These are phyloP conservation scores for Podospora australis DNA, from an alignment of 495 filamentous ascomycete genomes.

Conservation along the genomic window DNA sequence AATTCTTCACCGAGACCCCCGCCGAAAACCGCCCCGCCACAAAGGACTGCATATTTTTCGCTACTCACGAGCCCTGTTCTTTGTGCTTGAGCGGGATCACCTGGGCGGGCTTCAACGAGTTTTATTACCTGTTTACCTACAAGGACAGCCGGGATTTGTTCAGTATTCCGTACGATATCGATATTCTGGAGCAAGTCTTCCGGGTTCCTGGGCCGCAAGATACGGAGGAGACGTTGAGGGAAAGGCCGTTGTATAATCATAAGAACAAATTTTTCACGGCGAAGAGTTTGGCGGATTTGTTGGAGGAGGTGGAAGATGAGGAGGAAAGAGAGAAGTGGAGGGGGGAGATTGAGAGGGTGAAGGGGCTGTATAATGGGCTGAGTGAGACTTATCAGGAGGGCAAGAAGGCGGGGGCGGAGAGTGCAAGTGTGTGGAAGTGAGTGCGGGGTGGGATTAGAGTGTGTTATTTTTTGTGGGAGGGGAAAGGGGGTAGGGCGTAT, in stretches of 20 bases:
- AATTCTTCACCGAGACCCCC: slow-evolving; percentile 27
- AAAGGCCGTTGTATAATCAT: slow-evolving; percentile 32
- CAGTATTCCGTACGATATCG: slow-evolving; percentile 36
- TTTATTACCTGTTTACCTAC: slow-evolving; percentile 41
- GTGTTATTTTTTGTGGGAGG: not conserved
- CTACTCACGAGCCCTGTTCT: slow-evolving; percentile 38
- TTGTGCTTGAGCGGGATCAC: slow-evolving; percentile 36
- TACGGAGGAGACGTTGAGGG: slow-evolving; percentile 15
- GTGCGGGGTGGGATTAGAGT: too few species aligned
- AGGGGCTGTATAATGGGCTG: slow-evolving; percentile 28
- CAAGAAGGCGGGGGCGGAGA: slow-evolving; percentile 25
- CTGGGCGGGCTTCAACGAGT: slow-evolving; percentile 39
- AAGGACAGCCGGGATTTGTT: slow-evolving; percentile 36
- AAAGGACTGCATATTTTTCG: slow-evolving; percentile 36
- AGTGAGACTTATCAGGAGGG: slow-evolving; percentile 34
- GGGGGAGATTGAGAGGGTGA: slow-evolving; percentile 28
- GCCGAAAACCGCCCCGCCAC: slow-evolving; percentile 18
- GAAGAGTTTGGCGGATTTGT: slow-evolving; percentile 29
- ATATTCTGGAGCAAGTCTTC: slow-evolving; percentile 37
- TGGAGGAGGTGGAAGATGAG: slow-evolving; percentile 21
- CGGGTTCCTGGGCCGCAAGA: slow-evolving; percentile 26
- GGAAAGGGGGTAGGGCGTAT: not conserved
- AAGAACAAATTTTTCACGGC: slow-evolving; percentile 36
- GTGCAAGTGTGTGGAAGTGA: slow-evolving; percentile 38
- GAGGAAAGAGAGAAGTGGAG: slow-evolving; percentile 16